phyloP scores from a whole-genome alignment of 306 rosid genomes.

The Pterocarpus santalinus region DNA sequence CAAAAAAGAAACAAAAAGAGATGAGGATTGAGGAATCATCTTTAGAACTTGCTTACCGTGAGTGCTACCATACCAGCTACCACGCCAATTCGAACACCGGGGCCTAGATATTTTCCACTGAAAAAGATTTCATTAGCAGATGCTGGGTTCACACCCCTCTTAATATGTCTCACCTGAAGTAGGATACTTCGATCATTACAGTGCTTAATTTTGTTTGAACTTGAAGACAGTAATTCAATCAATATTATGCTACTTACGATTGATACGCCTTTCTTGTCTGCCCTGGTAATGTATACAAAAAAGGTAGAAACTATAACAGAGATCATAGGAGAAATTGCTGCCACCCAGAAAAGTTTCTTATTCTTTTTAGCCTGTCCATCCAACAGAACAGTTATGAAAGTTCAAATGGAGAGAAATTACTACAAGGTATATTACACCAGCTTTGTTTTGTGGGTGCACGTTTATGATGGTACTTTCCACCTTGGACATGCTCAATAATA shows the following conservation, averaged over 20 bases:
- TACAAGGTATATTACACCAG: too few species aligned
- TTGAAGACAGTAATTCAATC: neutral
- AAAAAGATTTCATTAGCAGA: conserved; percentile 68
- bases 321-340: conserved; percentile 85
- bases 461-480: too few species aligned
- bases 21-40: neutral
- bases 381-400: conserved; percentile 24
- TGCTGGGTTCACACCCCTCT: conserved; percentile 72
- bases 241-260: conserved; percentile 66
- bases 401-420: neutral
- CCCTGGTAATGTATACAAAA: conserved; percentile 74
- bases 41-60: conserved; percentile 61
- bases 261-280: conserved; percentile 73
- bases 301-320: conserved; percentile 78
- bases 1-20: neutral
- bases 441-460: too few species aligned
- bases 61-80: conserved; percentile 78
- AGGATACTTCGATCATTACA: conserved; percentile 4
- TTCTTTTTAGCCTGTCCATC: conserved; percentile 68
- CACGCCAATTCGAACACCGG: conserved; percentile 75
- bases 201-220: neutral
- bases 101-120: conserved; percentile 62
- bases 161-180: conserved; percentile 68
- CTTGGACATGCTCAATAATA: too few species aligned
- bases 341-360: conserved; percentile 77